These are phyloP conservation scores for Ogataea glucozyma DNA, from an alignment of 805 yeast species.

Conservation along the genomic window DNA sequence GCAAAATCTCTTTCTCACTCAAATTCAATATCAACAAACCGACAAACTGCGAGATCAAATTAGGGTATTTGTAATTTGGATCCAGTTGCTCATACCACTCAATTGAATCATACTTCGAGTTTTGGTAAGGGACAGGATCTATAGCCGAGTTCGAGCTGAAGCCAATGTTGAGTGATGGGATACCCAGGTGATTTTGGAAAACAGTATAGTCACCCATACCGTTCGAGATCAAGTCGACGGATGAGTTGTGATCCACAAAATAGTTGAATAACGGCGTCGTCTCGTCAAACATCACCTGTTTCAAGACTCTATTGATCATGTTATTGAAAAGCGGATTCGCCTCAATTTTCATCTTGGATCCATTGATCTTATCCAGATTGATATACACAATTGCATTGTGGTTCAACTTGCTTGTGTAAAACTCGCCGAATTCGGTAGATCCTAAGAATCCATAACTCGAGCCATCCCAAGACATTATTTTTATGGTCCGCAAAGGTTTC, in stretches of 20 bases:
- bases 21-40: slow-evolving; percentile 56
- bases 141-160: slow-evolving; percentile 35
- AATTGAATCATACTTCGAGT: slow-evolving; percentile 59
- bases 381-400: slow-evolving; percentile 50
- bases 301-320: slow-evolving; percentile 47
- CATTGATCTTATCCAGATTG: slow-evolving; percentile 56
- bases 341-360: slow-evolving; percentile 46
- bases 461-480: slow-evolving; percentile 45
- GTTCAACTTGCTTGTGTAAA: slow-evolving; percentile 40
- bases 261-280: slow-evolving; percentile 49
- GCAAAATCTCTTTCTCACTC: slow-evolving; percentile 58
- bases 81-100: slow-evolving; percentile 52
- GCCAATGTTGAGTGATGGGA: slow-evolving; percentile 59
- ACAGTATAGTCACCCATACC: slow-evolving; percentile 55
- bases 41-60: slow-evolving; percentile 56
- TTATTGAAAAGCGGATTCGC: slow-evolving; percentile 59
- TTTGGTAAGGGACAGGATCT: slow-evolving; percentile 57
- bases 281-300: slow-evolving; percentile 43
- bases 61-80: slow-evolving; percentile 53
- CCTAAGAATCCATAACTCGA: slow-evolving; percentile 53
- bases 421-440: slow-evolving; percentile 58
- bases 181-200: slow-evolving; percentile 66
- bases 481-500: slow-evolving; percentile 43
- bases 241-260: slow-evolving; percentile 40
- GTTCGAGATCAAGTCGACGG: slow-evolving; percentile 46